Evolutionary conservation across 345 rosid species (phyloP), one percentile per base, ranked within the genome.

Genomic region (Firmiana major): DNA sequence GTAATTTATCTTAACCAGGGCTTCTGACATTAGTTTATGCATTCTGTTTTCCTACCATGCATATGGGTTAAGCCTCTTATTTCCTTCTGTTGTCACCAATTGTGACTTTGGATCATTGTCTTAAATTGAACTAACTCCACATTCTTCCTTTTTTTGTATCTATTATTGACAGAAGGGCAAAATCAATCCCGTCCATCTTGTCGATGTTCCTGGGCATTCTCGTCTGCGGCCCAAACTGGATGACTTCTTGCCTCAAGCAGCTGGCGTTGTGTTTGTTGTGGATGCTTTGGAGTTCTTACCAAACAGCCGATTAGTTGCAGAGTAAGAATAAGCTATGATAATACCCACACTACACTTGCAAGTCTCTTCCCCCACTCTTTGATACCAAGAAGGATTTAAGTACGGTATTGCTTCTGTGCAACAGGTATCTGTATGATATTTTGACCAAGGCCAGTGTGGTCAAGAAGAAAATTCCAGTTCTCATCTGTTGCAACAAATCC

Each of bases 191-290:
- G 88, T 93, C 67, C 98, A 90, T 86, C 85, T 93, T 82, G 90
- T 92, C 84, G 99, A 95, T 84, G 93, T 95, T 83, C 98, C 99
- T 63, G 99, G 99, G 40, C 97, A 93, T 82, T 87, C 94, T 83
- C 94, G 97, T 64, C 92, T 95, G 80, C 90, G 87, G 79, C 84
- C 92, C 43, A 90, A 95, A 82, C 85, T 93, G 73, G 98, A 95
- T 40, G 97, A 92, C 77, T 87, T 83, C 80, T 85, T 92, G 83
- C 93, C 90, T 71, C 92, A 88, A 78, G 96, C 98, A 63, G 96
- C 97, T 72, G 98, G 97, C 67, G 77, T 95, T 53, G 92, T 93
- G 59, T 95, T 95, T 49, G 89, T 90, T 38, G 96, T 95, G 76
- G 98, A 95, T 75, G 95, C 98, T 21, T 79, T 89, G 91, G 98